phyloP scores from a whole-genome alignment of 108 stramenopile genomes.

The Nitzschia sp. region DNA sequence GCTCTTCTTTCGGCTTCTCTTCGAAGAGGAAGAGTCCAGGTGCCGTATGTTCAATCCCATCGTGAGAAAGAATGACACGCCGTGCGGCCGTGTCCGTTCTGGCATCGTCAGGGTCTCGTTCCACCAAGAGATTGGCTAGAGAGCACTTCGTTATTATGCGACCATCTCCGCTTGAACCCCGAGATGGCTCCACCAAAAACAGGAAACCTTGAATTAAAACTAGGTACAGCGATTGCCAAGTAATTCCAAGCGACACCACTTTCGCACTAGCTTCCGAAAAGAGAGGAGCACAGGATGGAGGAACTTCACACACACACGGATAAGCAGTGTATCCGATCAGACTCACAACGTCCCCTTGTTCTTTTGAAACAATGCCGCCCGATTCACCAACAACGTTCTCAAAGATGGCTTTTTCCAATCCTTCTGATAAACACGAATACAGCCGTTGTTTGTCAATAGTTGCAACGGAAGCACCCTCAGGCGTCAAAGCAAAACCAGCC shows the following conservation, averaged over 20 bases:
- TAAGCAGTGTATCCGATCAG: conserved; percentile 66
- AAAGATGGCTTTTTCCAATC: conserved; percentile 22
- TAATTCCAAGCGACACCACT: conserved; percentile 74
- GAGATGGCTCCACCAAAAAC: conserved; percentile 73
- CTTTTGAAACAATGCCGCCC: conserved; percentile 5
- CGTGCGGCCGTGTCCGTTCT: conserved; percentile 63
- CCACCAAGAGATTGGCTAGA: conserved; percentile 49
- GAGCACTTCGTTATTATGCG: conserved; percentile 62
- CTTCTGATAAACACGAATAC: conserved; percentile 27
- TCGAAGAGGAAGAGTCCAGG: conserved; percentile 67
- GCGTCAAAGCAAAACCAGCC: conserved; percentile 24
- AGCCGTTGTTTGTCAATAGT: neutral
- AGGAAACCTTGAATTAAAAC: conserved; percentile 60
- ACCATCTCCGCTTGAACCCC: conserved; percentile 60
- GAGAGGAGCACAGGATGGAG: conserved; percentile 48
- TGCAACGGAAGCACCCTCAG: neutral
- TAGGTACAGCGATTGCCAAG: conserved; percentile 87
- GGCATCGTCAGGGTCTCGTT: conserved; percentile 46
- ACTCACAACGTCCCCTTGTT: conserved; percentile 54
- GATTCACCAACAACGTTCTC: conserved; percentile 12
- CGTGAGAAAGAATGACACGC: conserved; percentile 59
- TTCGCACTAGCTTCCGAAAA: conserved; percentile 61
- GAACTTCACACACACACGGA: conserved; percentile 85
- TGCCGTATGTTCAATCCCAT: conserved; percentile 50
- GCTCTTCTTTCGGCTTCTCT: conserved; percentile 28